Base-by-base conservation (phyloP, 805 yeast species). In the Myxozyma melibiosi region DNA sequence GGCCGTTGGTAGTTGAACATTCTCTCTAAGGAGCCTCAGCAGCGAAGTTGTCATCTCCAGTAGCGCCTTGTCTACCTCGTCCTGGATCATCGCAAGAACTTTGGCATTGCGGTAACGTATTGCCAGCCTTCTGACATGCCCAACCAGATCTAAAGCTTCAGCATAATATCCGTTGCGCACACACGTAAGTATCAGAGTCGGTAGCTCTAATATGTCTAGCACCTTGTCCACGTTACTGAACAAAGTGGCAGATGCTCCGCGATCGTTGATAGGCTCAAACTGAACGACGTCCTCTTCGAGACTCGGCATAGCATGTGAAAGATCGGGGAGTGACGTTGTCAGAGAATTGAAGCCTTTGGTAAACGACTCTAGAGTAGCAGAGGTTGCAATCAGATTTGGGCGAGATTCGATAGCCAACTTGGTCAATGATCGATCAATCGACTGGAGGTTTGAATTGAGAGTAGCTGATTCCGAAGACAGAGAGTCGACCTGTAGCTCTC, bases 141-240 rank as follows among this genome's bases (percentile, higher is more conserved):
- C 80, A 11, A 90, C 86, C 13, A 92, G 80, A 69, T 92, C 96
- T 34, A 92, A 79, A 8, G 97, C 90, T 67, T 90, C 96, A 33
- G 90, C 86, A 68, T 91, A 94, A 67, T 87, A 88, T 0, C 96
- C 96, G 45, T 86, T 85, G 46, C 82, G 78, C 9, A 91, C 88
- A 71, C 97, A 89, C n/a, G 91, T 83, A 46, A 84, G 79, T 33
- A 92, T 84, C 46, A 92, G 70, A 1, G 95, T 79, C 1, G 99
- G 97, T 33, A 94, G 74, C 67, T 89, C 96, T 63, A 92, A 74
- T 8, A 91, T 79, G 65, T 88, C 96, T 58, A 86, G 79, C 9
- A 91, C 77, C 38, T 84, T 81, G 60, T 85, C 90, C 67, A 90
- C 79, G 63, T 86, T 85, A 46, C 78, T 78, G 40, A 84, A 72